Percentiles rank a stretch among this genome's conserved stretches.
phyloP scores from a whole-genome alignment of 2,329 filamentous ascomycete genomes.

The Nothomitra cinnamomea region DNA sequence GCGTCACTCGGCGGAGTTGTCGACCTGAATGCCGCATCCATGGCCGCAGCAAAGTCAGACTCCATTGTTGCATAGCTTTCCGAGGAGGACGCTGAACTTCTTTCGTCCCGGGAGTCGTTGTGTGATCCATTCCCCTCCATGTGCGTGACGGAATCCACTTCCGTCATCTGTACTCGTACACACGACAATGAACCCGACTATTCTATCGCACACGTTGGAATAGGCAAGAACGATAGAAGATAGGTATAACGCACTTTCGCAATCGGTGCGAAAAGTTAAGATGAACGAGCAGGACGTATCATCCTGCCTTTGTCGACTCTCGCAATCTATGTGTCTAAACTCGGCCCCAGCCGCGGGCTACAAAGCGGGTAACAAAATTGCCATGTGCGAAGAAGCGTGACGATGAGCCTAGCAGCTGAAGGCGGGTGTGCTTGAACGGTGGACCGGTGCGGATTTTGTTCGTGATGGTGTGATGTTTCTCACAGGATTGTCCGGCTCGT shows the following conservation, averaged over 20 bases:
- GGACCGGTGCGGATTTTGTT: not conserved
- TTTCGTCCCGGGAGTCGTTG: constrained; percentile 1
- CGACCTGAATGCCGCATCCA: constrained; percentile 3
- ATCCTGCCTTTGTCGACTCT: not conserved
- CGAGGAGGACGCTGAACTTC: constrained; percentile 3
- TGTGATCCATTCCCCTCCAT: constrained; percentile 1
- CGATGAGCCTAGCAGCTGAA: not conserved
- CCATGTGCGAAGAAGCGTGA: not conserved
- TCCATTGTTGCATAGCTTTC: constrained; percentile 4
- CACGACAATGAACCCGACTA: not conserved
- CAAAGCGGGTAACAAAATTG: not conserved
- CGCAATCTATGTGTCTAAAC: not conserved
- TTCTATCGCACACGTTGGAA: not conserved
- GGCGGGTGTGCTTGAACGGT: not conserved
- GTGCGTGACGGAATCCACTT: not conserved
- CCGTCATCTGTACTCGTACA: not conserved
- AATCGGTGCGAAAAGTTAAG: not conserved
- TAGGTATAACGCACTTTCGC: not conserved
- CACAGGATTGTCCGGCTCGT: not conserved
- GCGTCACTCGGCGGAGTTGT: not conserved
- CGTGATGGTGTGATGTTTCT: constrained; percentile 4
- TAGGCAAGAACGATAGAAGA: not conserved
- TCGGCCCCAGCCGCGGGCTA: not conserved
- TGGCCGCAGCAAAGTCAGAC: constrained; percentile 1
- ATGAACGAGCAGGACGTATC: not conserved